A percentile compares a stretch with the other conserved stretches of the same genome.
Conservation (phyloP, 2,329 filamentous ascomycete species). For the Periconia sp. region DNA sequence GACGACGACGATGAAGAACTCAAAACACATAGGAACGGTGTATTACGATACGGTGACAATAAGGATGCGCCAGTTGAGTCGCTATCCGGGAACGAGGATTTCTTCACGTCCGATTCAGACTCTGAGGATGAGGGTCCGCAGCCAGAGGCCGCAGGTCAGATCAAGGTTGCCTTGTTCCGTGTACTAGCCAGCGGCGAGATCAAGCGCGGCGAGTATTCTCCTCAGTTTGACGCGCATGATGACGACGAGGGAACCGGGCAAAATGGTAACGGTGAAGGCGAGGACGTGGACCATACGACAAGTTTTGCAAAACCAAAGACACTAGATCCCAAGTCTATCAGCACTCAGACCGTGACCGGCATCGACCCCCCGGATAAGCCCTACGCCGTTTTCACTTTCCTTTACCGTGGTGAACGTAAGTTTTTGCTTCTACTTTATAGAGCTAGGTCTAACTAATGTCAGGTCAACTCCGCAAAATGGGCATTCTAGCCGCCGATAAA, state of each 20-base stretch:
- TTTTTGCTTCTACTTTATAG: conserved; percentile 22
- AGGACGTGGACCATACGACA: conserved; percentile 94
- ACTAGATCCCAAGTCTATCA: conserved; percentile 94
- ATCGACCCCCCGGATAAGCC: conserved; percentile 96
- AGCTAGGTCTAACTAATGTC: conserved; percentile 12
- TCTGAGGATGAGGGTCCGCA: conserved; percentile 80
- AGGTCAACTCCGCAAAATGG: conserved; percentile 98
- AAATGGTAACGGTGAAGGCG: conserved; percentile 61
- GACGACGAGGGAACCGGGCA: conserved; percentile 71
- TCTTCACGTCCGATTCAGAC: conserved; percentile 66
- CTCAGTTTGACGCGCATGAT: conserved; percentile 95
- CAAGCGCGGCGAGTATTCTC: conserved; percentile 96
- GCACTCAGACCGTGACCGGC: conserved; percentile 97
- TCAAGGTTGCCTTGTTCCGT: conserved; percentile 95
- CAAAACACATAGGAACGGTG: conserved; percentile 50
- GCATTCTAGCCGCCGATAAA: conserved; percentile 74
- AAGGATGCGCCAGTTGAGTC: conserved; percentile 73
- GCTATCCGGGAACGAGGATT: conserved; percentile 68
- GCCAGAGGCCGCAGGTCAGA: conserved; percentile 93
- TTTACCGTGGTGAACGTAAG: conserved; percentile 93
- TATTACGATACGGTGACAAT: conserved; percentile 80
- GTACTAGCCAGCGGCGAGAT: conserved; percentile 95
- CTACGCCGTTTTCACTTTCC: conserved; percentile 95
- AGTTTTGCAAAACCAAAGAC: conserved; percentile 97
- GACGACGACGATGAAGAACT: conserved; percentile 51